phyloP scores from a whole-genome alignment of 192 early-diverging fungal genomes.

The Thamnidium elegans region DNA sequence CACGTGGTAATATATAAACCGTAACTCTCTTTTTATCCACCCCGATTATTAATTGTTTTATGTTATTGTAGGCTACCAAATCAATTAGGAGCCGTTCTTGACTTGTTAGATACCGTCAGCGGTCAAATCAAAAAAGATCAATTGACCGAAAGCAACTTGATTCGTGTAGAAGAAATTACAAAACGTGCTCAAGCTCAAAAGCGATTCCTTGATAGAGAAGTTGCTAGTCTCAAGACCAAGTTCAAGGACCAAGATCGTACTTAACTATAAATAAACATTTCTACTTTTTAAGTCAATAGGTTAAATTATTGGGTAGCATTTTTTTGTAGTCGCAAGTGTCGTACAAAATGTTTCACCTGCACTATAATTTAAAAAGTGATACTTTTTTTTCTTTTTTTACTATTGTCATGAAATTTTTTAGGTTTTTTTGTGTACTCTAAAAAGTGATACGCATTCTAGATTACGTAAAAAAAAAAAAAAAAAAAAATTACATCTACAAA shows the following conservation, averaged over 20 bases:
- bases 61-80: constrained; percentile 69
- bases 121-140: constrained; percentile 52
- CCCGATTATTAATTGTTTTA: constrained; percentile 38
- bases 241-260: constrained; percentile 33
- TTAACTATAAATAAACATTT: constrained; percentile 5
- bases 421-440: too few species aligned
- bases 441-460: too few species aligned
- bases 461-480: too few species aligned
- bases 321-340: too few species aligned
- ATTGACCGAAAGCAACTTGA: constrained; percentile 57
- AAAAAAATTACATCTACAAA: too few species aligned
- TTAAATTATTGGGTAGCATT: too few species aligned
- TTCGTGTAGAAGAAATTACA: constrained; percentile 56
- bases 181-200: constrained; percentile 60
- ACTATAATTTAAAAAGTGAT: too few species aligned
- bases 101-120: constrained; percentile 58
- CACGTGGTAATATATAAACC: constrained; percentile 39
- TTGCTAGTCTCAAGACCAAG: constrained; percentile 44
- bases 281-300: too few species aligned
- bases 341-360: too few species aligned
- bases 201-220: constrained; percentile 65
- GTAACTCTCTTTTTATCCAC: background rate
- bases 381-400: too few species aligned
- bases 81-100: constrained; percentile 59
- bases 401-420: too few species aligned